A percentile compares a stretch with the other conserved stretches of the same genome.
phyloP scores from a whole-genome alignment of 495 filamentous ascomycete species.

The Annulohypoxylon stygium region DNA sequence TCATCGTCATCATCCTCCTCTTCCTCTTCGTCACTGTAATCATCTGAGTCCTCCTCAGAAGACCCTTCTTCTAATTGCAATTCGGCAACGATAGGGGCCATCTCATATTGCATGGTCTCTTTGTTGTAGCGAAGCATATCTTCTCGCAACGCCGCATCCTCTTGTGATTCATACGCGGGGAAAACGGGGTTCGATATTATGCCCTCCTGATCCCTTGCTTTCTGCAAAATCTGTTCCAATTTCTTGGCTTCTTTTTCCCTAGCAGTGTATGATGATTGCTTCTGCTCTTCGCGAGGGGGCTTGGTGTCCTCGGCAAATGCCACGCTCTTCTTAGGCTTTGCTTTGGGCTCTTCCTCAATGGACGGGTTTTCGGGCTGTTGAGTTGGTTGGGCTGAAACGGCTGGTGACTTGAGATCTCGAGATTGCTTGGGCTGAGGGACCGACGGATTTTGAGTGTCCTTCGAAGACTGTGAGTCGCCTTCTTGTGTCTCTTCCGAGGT shows the following conservation, averaged over 20 bases:
- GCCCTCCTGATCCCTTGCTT: slow-evolving; percentile 57
- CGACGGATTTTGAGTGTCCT: background rate
- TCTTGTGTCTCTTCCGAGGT: slow-evolving; percentile 17
- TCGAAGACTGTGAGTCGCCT: background rate
- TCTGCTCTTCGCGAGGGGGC: slow-evolving; percentile 52
- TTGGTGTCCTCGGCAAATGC: slow-evolving; percentile 71
- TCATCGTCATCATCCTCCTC: slow-evolving; percentile 64
- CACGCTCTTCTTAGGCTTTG: slow-evolving; percentile 54
- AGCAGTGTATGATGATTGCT: slow-evolving; percentile 56
- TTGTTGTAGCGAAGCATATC: slow-evolving; percentile 94
- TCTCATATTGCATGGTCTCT: slow-evolving; percentile 68
- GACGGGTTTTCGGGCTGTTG: slow-evolving; percentile 13
- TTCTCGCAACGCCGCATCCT: slow-evolving; percentile 83
- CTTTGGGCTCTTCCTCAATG: slow-evolving; percentile 1
- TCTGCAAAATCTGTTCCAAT: slow-evolving; percentile 64
- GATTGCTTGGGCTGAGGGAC: slow-evolving; percentile 7
- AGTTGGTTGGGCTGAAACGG: background rate
- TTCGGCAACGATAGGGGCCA: slow-evolving; percentile 93
- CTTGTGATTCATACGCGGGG: slow-evolving; percentile 75
- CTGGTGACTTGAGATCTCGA: slow-evolving; percentile 5
- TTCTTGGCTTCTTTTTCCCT: slow-evolving; percentile 33
- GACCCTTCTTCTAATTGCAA: slow-evolving; percentile 83
- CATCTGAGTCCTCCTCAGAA: slow-evolving; percentile 63
- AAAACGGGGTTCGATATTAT: slow-evolving; percentile 60
- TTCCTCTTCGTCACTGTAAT: slow-evolving; percentile 67